These are phyloP conservation scores for Heliamphora pulchella DNA, from an alignment of 179 eudicot genomes.

Conservation along the genomic window DNA sequence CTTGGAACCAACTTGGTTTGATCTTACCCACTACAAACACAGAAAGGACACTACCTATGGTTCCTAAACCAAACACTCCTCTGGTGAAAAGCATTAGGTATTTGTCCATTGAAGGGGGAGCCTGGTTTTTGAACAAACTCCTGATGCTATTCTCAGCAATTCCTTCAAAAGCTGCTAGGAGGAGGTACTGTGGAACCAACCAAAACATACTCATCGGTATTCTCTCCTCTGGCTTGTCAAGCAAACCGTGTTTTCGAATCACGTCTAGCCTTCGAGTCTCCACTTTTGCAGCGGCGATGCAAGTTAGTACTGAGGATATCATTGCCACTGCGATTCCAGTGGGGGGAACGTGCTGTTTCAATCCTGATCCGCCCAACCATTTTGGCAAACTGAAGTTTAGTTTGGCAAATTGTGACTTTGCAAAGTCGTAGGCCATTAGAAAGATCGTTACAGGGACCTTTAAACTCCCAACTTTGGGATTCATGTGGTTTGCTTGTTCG, in stretches of 20 bases:
- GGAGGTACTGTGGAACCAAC: conserved; percentile 48
- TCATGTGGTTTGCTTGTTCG: conserved; percentile 54
- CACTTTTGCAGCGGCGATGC: conserved; percentile 48
- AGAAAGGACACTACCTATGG: conserved; percentile 36
- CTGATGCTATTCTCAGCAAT: conserved; percentile 18
- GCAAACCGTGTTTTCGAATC: conserved; percentile 28
- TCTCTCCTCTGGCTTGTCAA: conserved; percentile 35
- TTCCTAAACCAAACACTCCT: conserved; percentile 38
- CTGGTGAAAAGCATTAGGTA: conserved; percentile 17
- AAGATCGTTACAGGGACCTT: conserved; percentile 34
- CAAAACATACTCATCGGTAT: conserved; percentile 53
- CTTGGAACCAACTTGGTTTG: conserved; percentile 45
- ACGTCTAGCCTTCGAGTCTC: conserved; percentile 37
- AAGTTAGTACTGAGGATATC: conserved; percentile 36
- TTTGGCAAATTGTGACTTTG: conserved; percentile 13
- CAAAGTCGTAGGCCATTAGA: conserved; percentile 22
- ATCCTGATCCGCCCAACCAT: not conserved
- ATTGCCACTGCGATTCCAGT: conserved; percentile 38
- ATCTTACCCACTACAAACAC: conserved; percentile 41
- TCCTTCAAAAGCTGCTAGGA: conserved; percentile 43
- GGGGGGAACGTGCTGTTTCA: conserved; percentile 23
- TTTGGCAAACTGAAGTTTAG: conserved; percentile 8
- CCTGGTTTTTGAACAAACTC: conserved; percentile 29
- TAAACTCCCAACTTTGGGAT: conserved; percentile 33
- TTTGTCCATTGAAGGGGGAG: conserved; percentile 22